Evolutionary conservation across 2,329 filamentous ascomycete genomes (phyloP).

Genomic region (Xylaria multiplex): DNA sequence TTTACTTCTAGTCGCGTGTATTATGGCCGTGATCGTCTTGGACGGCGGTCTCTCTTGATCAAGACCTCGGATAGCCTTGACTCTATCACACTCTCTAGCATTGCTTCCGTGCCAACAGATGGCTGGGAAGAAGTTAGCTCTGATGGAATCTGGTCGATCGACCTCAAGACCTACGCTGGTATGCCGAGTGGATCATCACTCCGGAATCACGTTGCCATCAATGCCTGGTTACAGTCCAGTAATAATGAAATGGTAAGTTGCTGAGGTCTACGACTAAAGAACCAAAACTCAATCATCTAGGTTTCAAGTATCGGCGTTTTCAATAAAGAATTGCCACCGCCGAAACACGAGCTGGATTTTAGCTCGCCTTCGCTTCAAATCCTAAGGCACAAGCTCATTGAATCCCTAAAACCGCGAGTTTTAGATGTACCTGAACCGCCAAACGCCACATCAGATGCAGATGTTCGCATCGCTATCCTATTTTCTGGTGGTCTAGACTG

Average conservation of each 20-base stretch:
- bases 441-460: constrained; percentile 44
- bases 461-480: constrained; percentile 76
- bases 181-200: constrained; percentile 29
- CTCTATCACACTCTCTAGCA: constrained; percentile 73
- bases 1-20: constrained; percentile 69
- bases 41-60: constrained; percentile 81
- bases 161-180: constrained; percentile 54
- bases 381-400: constrained; percentile 64
- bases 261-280: constrained; percentile 10
- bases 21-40: constrained; percentile 88
- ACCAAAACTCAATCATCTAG: constrained; percentile 56
- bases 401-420: constrained; percentile 73
- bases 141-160: constrained; percentile 79
- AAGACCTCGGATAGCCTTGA: constrained; percentile 55
- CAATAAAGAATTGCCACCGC: constrained; percentile 57
- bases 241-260: constrained; percentile 59
- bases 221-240: constrained; percentile 50
- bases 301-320: constrained; percentile 65
- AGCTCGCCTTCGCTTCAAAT: constrained; percentile 62
- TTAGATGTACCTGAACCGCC: constrained; percentile 71
- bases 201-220: constrained; percentile 35
- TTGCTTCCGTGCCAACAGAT: constrained; percentile 64
- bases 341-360: constrained; percentile 46
- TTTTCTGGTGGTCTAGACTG: constrained; percentile 97
- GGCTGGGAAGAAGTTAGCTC: constrained; percentile 85